Evolutionary conservation across 805 yeast species (phyloP).

Genomic region (Cyberlindnera maclurae): DNA sequence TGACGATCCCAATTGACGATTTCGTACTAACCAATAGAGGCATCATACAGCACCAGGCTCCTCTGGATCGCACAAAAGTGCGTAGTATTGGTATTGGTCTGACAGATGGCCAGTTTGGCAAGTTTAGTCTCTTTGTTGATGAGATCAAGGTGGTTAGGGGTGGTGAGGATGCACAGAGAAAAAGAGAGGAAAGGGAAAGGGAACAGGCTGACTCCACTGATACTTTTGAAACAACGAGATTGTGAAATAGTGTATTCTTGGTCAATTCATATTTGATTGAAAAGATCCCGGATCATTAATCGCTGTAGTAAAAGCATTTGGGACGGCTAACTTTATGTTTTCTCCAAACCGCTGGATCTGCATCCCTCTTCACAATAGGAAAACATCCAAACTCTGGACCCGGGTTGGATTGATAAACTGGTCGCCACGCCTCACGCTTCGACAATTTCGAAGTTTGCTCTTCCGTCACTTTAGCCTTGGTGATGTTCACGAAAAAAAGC

Average conservation of each 20-base stretch:
- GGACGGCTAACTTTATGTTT: no score
- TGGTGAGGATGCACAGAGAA: conserved; percentile 21
- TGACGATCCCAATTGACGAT: conserved; percentile 67
- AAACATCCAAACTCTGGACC: no score
- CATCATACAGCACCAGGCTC: conserved; percentile 48
- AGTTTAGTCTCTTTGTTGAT: conserved; percentile 61
- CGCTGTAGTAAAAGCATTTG: no score
- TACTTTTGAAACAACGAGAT: conserved; percentile 8
- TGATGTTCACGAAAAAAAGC: not conserved
- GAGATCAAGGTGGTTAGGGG: conserved; percentile 67
- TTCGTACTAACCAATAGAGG: conserved; percentile 84
- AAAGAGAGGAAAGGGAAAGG: conserved; percentile 9
- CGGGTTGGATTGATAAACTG: no score
- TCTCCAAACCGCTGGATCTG: no score
- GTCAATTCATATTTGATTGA: no score
- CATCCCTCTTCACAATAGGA: no score
- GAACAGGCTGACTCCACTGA: conserved; percentile 9
- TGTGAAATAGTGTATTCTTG: not conserved
- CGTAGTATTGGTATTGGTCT: conserved; percentile 74
- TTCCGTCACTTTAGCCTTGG: not conserved
- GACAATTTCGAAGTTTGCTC: not conserved
- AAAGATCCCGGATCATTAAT: no score
- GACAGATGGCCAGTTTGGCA: conserved; percentile 72
- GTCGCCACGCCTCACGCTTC: not conserved
- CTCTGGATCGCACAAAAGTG: conserved; percentile 55